Evolutionary conservation across 2,329 filamentous ascomycete genomes (phyloP), one percentile per base, ranked within the genome.

Genomic region (Ophiosphaerella herpotricha): DNA sequence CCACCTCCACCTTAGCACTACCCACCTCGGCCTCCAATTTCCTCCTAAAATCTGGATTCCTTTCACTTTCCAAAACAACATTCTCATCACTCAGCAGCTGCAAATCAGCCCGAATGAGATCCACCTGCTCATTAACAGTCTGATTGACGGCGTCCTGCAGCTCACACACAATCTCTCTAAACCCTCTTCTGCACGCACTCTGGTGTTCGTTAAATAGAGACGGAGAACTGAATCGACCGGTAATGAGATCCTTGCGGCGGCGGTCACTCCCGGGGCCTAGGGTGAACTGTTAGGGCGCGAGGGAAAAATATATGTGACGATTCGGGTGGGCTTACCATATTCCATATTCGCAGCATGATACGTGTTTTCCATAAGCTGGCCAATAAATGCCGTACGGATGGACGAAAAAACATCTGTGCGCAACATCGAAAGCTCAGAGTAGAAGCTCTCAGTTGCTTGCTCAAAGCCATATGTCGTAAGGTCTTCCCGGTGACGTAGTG

Each of bases 391-490:
- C 2, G 62, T 66, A 23, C 49, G 39, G 3, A 56, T 37, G 9
- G 48, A 43, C 2, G 52, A 54, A 5, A 61, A 44, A 5, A 47
- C 51, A 40, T 64, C 50, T 2, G 50, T 49, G 14, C 43, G 48
- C 9, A 64, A 43, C n/a, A 36, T 29, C 1, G 33, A 41, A 9
- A 63, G 33, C 7, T 49, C 24, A 5, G 26, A 16, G 2, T 48
- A 24, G 42, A 71, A 70, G 3, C 55, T 49, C 4, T 68, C 66
- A 8, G 57, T 57, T 2, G 60, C 37, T 8, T 55, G 42, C 5
- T 76, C 63, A 9, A 75, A 50, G 1, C 54, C 51, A n/a, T 60
- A 49, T 1, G 57, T 29, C n/a, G 74, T 46, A 7, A 74, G 46
- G 0, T 54, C 54, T 39, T 68, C 52, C 7, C 64, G 66, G 16